Base-by-base conservation (phyloP, 495 filamentous ascomycete genomes). In the Bombardia bombarda region DNA sequence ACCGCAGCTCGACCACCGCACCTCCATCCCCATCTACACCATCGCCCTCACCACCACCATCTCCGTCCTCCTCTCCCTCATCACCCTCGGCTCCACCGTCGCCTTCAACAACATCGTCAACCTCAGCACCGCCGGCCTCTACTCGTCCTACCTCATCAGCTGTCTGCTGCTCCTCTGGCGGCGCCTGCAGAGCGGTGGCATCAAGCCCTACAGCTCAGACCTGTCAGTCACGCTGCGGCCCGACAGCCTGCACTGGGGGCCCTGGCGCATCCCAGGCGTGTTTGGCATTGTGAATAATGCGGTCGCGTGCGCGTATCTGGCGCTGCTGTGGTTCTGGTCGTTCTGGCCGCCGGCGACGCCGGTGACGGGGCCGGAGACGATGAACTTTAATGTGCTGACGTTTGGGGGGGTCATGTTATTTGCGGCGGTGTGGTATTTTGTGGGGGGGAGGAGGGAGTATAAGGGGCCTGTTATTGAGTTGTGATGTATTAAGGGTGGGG, bases 311-410 rank as follows among this genome's bases (percentile, higher is more conserved):
- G 26, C 26, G 26, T 28, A 28, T 13, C 26, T 28, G 26, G 13
- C 13, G 9, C 13, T 28, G 2, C 9, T 28, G 9, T 8, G 13
- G 26, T 28, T 28, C 26, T 28, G 9, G 9, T 10, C 13, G 9
- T 28, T 28, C 26, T 28, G 26, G 26, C 26, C 26, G 62, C 73
- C 72, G 0, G 50, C 61, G 5, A 51, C 52, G 2, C 51, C 49
- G 22, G 21, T 51, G 4, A 61, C 73, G 0, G 57, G 47, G 1
- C 49, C 58, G 3, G 47, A 57, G 4, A 65, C 53, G 0, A 67
- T 71, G 58, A 78, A 76, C 42, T 76, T 60, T 42, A 71, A 66
- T 41, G 55, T 67, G 12, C 60, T 74, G 5, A 60, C 69, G 1
- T 69, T 65, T 20, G 56, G 66, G 0, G 52, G 48, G 0, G 58